Conservation (phyloP, 2,329 filamentous ascomycete species). For the Alternaria novae-zelandiae region DNA sequence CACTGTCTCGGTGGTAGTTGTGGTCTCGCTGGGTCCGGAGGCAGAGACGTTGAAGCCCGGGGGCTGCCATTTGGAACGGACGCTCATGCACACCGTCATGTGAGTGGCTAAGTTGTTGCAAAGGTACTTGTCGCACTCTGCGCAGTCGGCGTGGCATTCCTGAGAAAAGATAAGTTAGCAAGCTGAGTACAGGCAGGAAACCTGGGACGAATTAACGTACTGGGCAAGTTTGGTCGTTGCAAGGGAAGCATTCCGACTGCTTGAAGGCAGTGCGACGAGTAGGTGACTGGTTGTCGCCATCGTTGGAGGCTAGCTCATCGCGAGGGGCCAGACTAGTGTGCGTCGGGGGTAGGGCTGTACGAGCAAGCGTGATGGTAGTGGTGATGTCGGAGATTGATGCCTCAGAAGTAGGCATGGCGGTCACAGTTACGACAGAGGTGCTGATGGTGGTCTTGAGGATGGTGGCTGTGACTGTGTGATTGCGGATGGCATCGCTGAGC, state of each 20-base stretch:
- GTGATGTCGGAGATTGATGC: background rate
- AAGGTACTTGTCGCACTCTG: background rate
- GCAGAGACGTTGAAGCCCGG: conserved; percentile 1
- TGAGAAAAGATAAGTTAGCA: background rate
- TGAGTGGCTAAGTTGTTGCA: background rate
- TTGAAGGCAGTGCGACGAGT: background rate
- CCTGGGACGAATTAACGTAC: background rate
- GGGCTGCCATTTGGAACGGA: background rate
- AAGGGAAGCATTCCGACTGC: background rate
- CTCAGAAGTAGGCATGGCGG: background rate
- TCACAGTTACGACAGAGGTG: background rate
- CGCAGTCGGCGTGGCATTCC: conserved; percentile 4
- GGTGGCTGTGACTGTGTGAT: background rate
- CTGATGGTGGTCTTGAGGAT: background rate
- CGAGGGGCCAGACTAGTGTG: background rate
- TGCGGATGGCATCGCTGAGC: background rate
- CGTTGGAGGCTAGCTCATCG: background rate
- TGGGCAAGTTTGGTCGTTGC: background rate
- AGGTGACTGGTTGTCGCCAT: background rate
- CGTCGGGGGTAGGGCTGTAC: background rate
- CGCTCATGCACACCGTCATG: conserved; percentile 6
- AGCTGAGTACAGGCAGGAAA: background rate
- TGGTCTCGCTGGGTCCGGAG: background rate
- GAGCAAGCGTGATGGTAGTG: background rate
- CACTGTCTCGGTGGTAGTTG: background rate